Base-by-base conservation (phyloP, 768 basidiomycete genomes). In the Kwoniella sp. region DNA sequence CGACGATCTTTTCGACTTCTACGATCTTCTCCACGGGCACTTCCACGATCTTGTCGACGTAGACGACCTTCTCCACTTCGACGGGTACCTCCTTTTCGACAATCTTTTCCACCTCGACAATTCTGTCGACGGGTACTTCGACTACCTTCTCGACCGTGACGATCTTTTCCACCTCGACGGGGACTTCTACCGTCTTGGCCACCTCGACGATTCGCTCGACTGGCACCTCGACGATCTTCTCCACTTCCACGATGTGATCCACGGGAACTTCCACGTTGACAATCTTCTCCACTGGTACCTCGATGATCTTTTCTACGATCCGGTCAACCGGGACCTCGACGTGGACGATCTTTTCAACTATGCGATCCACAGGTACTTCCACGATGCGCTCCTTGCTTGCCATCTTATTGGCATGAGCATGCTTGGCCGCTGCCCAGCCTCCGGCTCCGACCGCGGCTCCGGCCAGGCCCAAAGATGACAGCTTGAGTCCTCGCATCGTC, bases 41-140 rank as follows among this genome's bases (percentile, higher is more conserved):
- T 46, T 71, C 69, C 15, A 69, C 54, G 33, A 71, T 59, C 53
- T 65, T 69, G 32, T 74, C 68, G 27, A 73, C 62, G 43, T 65
- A 60, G 33, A 57, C 62, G 48, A 53, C 64, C 49, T 57, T 39
- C 50, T 63, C 47, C 9, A 60, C 55, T 22, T 38, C 55, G 38
- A 58, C 54, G 28, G 51, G 45, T 31, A 72, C 61, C 32, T 69
- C 67, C n/a, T n/a, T n/a, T n/a, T 67, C 70, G 22, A 63, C 58
- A 37, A 43, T 70, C 58, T 52, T 71, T 56, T 55, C 69, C 48
- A 37, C 43, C 37, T 59, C 58, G 32, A 60, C 59, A 20, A 59
- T 42, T 20, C 33, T n/a, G 32, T 48, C 49, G 5, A 62, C 50
- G 46, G 60, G 52, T n/a, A 62, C 67, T 48, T 67, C 65, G 28